Base-by-base conservation (phyloP, 179 eudicot genomes). In the Spinacia oleracea region DNA sequence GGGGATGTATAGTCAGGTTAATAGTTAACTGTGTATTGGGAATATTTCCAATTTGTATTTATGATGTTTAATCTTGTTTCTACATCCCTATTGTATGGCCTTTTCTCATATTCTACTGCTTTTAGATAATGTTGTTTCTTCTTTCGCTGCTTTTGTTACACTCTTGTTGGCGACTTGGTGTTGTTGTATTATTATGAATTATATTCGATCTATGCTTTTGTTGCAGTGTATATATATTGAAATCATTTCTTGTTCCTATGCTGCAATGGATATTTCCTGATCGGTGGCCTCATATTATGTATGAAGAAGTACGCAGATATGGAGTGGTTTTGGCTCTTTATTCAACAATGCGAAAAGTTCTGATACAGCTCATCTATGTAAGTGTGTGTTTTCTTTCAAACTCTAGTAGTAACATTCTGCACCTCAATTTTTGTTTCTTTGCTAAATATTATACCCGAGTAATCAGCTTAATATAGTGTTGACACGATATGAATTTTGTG, bases 241-340 rank as follows among this genome's bases (percentile, higher is more conserved):
- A 89, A 78, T 85, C 92, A 63, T 87, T 91, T 73, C 83, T 95
- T 84, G 83, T 87, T 84, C 97, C 97, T 43, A 80, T 87, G 40
- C 80, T 95, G 77, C 83, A 88, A 80, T 90, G 95, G 94, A 88
- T 95, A 72, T 90, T 95, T 81, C 98, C 98, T 31, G 90, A 88
- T 83, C 87, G 81, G 51, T 91, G 93, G 85, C 90, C 87, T 55
- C 85, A 78, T 40, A 72, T 56, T 38, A 63, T 63, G 59, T 78
- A 78, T 76, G 82, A 78, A 86, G 89, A 86, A 79, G 68, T 77
- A 38, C 93, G 95, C 81, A 78, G 82, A 29, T 80, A 75, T 83
- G 90, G 80, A 78, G 82, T 85, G 73, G 55, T 88, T 70, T 76
- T 83, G 73, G 81, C 82, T 71, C 66, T 90, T 51, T 90, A 93